phyloP scores from a whole-genome alignment of 257 asterid genomes.

The Mitragyna speciosa region DNA sequence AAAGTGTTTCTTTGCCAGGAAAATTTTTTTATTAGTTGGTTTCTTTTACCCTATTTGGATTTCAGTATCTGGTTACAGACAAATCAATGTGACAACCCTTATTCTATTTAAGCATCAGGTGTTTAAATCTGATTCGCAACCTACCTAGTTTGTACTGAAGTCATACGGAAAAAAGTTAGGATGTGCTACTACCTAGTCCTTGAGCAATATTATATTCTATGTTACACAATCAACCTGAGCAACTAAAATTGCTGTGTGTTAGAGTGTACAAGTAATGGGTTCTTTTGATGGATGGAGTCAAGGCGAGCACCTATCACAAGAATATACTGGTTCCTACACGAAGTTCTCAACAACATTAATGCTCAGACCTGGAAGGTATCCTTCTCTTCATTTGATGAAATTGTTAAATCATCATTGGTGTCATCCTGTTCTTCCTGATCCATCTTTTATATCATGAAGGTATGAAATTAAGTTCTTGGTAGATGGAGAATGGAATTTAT shows the following conservation, averaged over 20 bases:
- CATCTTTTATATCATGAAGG: conserved; percentile 21
- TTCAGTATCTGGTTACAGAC: neutral
- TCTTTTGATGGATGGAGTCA: conserved; percentile 88
- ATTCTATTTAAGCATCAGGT: too few species aligned
- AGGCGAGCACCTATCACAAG: conserved; percentile 84
- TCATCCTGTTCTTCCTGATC: neutral
- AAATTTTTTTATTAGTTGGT: neutral
- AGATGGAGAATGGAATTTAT: conserved; percentile 81
- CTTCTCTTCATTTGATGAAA: neutral
- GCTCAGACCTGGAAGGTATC: conserved; percentile 91
- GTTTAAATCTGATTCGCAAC: too few species aligned
- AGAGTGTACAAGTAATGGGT: conserved; percentile 96
- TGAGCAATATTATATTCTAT: neutral
- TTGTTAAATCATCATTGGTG: neutral
- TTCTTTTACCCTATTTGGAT: neutral
- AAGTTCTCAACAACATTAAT: conserved; percentile 69
- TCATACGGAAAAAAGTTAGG: neutral
- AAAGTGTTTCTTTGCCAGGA: neutral
- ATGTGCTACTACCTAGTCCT: neutral
- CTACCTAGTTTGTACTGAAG: neutral
- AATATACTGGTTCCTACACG: conserved; percentile 65
- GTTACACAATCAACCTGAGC: neutral
- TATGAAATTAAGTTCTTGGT: conserved; percentile 83
- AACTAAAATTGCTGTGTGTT: conserved; percentile 15
- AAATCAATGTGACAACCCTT: neutral